Percentiles rank a stretch among this genome's conserved stretches.
Evolutionary conservation across 2,329 filamentous ascomycete genomes (phyloP).

Genomic region (Claviceps arundinis): DNA sequence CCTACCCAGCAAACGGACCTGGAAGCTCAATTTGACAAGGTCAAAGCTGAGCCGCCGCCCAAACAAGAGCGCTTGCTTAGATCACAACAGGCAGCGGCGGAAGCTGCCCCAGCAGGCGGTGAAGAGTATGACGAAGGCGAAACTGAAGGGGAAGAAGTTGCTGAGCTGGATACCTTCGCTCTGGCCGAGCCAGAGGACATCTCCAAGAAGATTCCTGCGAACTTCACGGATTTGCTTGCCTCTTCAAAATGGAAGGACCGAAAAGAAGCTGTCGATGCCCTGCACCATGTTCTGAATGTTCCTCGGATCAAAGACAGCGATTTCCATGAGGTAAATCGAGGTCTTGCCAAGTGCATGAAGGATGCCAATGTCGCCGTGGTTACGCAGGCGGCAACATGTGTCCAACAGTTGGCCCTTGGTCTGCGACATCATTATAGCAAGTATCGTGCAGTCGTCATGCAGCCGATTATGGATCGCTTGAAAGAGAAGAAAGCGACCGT

Average conservation of each 20-base stretch:
- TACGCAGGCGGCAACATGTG: slow-evolving; percentile 81
- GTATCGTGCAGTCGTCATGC: slow-evolving; percentile 69
- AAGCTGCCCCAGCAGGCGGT: slow-evolving; percentile 51
- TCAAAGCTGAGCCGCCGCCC: slow-evolving; percentile 74
- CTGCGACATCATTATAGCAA: slow-evolving; percentile 65
- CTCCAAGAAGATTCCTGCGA: slow-evolving; percentile 62
- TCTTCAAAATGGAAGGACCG: slow-evolving; percentile 98
- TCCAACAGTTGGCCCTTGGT: slow-evolving; percentile 79
- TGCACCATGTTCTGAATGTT: slow-evolving; percentile 65
- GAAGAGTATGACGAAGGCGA: slow-evolving; percentile 45
- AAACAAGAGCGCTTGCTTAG: slow-evolving; percentile 84
- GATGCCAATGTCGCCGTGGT: slow-evolving; percentile 95
- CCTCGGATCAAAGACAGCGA: slow-evolving; percentile 85
- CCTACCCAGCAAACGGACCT: slow-evolving; percentile 89
- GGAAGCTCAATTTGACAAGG: slow-evolving; percentile 84
- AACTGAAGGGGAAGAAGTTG: slow-evolving; percentile 34
- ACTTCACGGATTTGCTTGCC: slow-evolving; percentile 69
- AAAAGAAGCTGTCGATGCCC: slow-evolving; percentile 81
- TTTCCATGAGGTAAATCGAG: slow-evolving; percentile 71
- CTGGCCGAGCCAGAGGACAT: slow-evolving; percentile 82
- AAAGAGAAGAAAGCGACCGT: slow-evolving; percentile 95
- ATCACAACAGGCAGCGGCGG: slow-evolving; percentile 76
- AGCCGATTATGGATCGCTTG: slow-evolving; percentile 83
- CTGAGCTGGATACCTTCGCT: slow-evolving; percentile 68
- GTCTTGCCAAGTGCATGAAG: slow-evolving; percentile 93